phyloP scores from a whole-genome alignment of 768 basidiomycete genomes.

The Dacryopinax spathularia region DNA sequence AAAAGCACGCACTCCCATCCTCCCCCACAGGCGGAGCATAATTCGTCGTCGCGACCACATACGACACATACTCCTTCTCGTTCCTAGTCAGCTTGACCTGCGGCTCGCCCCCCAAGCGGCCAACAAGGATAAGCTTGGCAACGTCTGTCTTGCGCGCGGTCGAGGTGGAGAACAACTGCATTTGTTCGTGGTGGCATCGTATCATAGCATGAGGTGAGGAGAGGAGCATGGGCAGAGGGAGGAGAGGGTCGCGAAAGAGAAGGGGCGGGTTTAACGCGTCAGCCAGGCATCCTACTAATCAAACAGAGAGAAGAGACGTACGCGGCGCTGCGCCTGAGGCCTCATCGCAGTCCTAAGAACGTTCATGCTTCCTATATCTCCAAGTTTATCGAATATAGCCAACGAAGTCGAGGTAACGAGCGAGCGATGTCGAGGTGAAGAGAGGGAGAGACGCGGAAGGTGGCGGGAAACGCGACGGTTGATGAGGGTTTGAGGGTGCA shows the following conservation, averaged over 20 bases:
- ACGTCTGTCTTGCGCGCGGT: conserved; percentile 39
- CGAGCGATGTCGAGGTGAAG: neutral
- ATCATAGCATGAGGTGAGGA: neutral
- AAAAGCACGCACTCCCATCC: neutral
- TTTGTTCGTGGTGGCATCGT: neutral
- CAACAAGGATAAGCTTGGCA: conserved; percentile 64
- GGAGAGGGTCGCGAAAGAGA: neutral
- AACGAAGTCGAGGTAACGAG: neutral
- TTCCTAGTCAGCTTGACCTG: conserved; percentile 52
- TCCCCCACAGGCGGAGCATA: conserved; percentile 31
- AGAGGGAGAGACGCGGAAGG: neutral
- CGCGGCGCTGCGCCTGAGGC: neutral
- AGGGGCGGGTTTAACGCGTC: neutral
- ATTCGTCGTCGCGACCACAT: conserved; percentile 61
- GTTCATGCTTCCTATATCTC: neutral
- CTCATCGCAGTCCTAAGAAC: neutral
- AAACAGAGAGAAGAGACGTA: neutral
- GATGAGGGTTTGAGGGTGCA: neutral
- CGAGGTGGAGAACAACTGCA: conserved; percentile 37
- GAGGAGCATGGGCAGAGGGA: neutral
- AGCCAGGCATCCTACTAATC: neutral
- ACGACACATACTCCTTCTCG: conserved; percentile 70
- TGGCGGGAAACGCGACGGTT: neutral
- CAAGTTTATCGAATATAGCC: neutral
- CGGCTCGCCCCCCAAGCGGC: conserved; percentile 56